Evolutionary conservation across 495 filamentous ascomycete species (phyloP).

Genomic region (Astrothelium subdiscretum): DNA sequence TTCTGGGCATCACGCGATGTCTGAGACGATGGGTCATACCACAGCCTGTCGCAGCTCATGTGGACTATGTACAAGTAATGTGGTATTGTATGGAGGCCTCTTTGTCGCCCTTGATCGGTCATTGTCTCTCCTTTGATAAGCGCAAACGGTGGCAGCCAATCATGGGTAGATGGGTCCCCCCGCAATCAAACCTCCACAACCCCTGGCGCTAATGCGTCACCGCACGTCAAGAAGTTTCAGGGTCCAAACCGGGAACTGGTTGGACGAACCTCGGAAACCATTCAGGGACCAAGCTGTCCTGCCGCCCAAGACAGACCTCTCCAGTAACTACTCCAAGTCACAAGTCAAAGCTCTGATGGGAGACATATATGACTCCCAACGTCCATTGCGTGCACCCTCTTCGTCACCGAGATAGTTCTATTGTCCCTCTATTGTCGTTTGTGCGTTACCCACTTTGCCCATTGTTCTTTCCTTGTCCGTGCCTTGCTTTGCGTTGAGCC

Average conservation of each 20-base stretch:
- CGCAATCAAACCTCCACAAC: not conserved
- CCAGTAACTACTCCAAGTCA: not conserved
- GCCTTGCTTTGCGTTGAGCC: not conserved
- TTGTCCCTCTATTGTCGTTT: not conserved
- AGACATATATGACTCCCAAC: not conserved
- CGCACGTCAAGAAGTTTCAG: not conserved
- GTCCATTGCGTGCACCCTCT: not conserved
- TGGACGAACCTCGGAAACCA: too few species aligned
- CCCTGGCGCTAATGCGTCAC: conserved; percentile 1
- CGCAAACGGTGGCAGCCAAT: not conserved
- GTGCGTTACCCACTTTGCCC: not conserved
- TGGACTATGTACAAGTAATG: not conserved
- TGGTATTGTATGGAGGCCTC: not conserved
- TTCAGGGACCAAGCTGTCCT: too few species aligned
- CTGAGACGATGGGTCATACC: not conserved
- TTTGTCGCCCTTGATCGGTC: not conserved
- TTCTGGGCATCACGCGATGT: not conserved
- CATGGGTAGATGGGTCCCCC: not conserved
- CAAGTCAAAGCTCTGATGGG: not conserved
- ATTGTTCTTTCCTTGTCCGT: not conserved
- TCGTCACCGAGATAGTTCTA: not conserved
- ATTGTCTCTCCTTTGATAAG: not conserved
- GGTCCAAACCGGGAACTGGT: too few species aligned
- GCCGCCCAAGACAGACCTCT: not conserved
- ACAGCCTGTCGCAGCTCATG: not conserved